Base-by-base conservation (phyloP, 768 basidiomycete species). In the Russula abietina region DNA sequence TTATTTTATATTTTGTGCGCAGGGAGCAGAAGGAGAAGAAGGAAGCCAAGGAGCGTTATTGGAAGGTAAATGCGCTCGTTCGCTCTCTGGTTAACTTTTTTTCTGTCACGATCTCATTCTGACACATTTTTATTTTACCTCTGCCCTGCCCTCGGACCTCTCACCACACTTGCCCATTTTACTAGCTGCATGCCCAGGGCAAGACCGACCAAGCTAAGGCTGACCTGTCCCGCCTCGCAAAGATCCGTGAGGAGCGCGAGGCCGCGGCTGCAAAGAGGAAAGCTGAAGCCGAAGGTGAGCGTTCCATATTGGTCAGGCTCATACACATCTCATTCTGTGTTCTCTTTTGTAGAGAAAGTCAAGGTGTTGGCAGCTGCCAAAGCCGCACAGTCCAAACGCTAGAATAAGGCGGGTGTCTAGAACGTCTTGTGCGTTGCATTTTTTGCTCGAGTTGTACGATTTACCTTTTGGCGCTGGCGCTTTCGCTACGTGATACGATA, bases 21-120 rank as follows among this genome's bases (percentile, higher is more conserved):
- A 94, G 94, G 67, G 95, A 97, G 71, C 87, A 86, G 71, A 93
- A 94, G 71, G 93, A 95, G 75, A 94, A 93, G 77, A 81, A 89
- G 69, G 93, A 93, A 1, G 91, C 93, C 1, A 84, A 91, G 71
- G 91, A 93, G 30, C 78, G 82, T 28, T 96, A 96, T 73, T 87
- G 87, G 86, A 92, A 95, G 83, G 88, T 90, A 30, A 1, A 77
- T 24, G 12, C 46, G 19, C 41, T 43, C 46, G 22, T 24, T 22
- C 22, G 1, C 22, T 22, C 16, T 16, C 57, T 12, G 12, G 33
- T 33, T 24, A 10, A 41, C 33, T 55, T 30, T 30, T 26, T 19
- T 30, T n/a, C 39, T 9, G 12, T 17, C 54, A 2, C 26, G 8
- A 19, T 30, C 24, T 16, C 48, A 9, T 45, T 26, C 41, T 64